Conservation (phyloP, 345 rosid species). For the Ceriops decandra region DNA sequence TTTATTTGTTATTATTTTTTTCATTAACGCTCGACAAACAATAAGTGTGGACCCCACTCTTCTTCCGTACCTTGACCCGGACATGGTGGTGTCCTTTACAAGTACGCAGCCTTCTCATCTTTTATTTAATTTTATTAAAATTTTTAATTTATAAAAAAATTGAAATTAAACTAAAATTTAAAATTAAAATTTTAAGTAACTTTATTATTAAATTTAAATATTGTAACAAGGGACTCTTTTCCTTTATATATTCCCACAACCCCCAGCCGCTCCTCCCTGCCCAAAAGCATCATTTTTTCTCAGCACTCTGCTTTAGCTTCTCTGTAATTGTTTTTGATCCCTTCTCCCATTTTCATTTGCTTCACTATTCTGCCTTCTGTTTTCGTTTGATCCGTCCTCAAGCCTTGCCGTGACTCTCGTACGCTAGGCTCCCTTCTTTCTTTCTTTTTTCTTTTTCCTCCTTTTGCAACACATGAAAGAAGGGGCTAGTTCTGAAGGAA, state of each 20-base stretch:
- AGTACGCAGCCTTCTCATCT: slow-evolving; percentile 16
- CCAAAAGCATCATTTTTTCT: too few relatives aligned
- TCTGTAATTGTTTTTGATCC: background rate
- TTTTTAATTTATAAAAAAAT: background rate
- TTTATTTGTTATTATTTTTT: background rate
- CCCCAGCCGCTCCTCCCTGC: background rate
- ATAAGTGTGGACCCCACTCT: slow-evolving; percentile 21
- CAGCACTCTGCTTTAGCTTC: slow-evolving; percentile 22
- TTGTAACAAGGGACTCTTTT: background rate
- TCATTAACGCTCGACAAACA: slow-evolving; percentile 3
- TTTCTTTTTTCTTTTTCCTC: background rate
- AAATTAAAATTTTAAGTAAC: too few relatives aligned
- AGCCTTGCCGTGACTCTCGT: too few relatives aligned
- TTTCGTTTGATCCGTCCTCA: too few relatives aligned
- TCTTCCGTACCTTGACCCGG: slow-evolving; percentile 52
- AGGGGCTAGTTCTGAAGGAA: slow-evolving; percentile 2
- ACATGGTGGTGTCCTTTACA: slow-evolving; percentile 37
- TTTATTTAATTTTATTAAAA: background rate
- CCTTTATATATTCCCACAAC: slow-evolving; percentile 26
- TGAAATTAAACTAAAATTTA: background rate
- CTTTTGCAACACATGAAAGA: slow-evolving; percentile 26
- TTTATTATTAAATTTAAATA: too few relatives aligned
- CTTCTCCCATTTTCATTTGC: background rate
- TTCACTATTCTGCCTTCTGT: background rate
- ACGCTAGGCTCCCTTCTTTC: too few relatives aligned